A percentile compares a stretch with the other conserved stretches of the same genome.
These are phyloP conservation scores for Pythium dissotocum DNA, from an alignment of 352 stramenopile species.

Conservation along the genomic window DNA sequence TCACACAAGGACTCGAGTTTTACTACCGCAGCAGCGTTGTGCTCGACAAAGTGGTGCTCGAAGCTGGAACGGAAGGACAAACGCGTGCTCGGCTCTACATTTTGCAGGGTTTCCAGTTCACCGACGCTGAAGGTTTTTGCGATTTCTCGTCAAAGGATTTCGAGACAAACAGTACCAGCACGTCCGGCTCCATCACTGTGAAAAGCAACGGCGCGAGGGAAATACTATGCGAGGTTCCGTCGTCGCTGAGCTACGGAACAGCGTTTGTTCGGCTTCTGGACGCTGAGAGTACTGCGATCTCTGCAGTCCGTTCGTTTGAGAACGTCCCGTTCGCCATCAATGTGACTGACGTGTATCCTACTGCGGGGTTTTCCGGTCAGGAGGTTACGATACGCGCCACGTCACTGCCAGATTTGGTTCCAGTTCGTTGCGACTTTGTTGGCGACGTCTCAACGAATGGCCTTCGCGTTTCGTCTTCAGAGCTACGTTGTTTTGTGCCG, in stretches of 20 bases:
- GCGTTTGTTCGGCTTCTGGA: conserved; percentile 9
- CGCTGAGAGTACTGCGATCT: background rate
- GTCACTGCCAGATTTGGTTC: conserved; percentile 1
- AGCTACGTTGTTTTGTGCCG: conserved; percentile 25
- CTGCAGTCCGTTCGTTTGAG: conserved; percentile 1
- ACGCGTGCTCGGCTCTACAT: conserved; percentile 1
- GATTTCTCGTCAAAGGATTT: background rate
- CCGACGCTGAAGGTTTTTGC: background rate
- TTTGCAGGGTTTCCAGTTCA: background rate
- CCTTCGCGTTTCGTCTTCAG: background rate
- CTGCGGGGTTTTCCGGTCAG: background rate
- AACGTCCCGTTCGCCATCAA: conserved; percentile 1
- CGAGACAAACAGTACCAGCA: background rate
- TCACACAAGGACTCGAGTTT: background rate
- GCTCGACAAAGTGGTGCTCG: background rate
- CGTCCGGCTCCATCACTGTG: background rate
- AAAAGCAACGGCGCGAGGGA: background rate
- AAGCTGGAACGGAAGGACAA: background rate
- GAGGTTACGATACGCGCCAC: conserved; percentile 5
- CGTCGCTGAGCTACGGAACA: background rate
- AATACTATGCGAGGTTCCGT: conserved; percentile 15
- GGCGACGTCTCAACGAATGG: background rate
- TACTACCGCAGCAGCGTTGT: background rate
- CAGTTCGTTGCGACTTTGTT: conserved; percentile 14
- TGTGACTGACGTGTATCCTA: background rate